Evolutionary conservation across 129 eudicot genomes (phyloP).

Genomic region (Mikania micrantha): DNA sequence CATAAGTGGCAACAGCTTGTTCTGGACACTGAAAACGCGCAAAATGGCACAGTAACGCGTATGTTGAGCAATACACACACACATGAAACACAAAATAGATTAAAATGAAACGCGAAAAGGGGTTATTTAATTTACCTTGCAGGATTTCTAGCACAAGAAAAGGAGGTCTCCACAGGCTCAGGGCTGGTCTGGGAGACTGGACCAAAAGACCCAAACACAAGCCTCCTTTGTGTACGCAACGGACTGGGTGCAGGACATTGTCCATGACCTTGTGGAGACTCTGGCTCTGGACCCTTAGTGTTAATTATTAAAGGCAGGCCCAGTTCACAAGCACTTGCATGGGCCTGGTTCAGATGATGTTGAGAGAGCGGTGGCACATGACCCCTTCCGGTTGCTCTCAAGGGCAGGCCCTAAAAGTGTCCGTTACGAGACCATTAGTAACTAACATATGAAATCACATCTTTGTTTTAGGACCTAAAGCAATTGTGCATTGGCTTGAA

Average conservation of each 20-base stretch:
- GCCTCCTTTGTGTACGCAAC: conserved; percentile 9
- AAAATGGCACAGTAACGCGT: neutral
- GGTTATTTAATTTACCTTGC: conserved; percentile 24
- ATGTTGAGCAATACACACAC: neutral
- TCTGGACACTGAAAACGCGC: conserved; percentile 38
- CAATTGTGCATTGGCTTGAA: too few species aligned
- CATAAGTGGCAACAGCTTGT: conserved; percentile 31
- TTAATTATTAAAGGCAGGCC: neutral
- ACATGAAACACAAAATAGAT: neutral
- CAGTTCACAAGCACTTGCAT: neutral
- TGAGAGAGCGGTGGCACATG: neutral
- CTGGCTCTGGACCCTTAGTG: conserved; percentile 7
- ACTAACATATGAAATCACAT: neutral
- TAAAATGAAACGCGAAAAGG: neutral
- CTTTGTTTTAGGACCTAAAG: too few species aligned
- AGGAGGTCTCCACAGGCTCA: neutral
- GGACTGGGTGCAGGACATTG: conserved; percentile 4
- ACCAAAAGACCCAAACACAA: conserved; percentile 50
- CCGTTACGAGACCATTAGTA: neutral
- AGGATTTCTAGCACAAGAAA: neutral
- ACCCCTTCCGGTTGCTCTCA: conserved; percentile 24
- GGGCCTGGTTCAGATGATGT: conserved; percentile 10
- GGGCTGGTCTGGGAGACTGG: conserved; percentile 4
- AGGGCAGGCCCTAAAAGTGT: neutral
- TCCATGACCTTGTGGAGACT: conserved; percentile 13